phyloP scores from a whole-genome alignment of 2,329 filamentous ascomycete genomes.

The Aspergillus melleus region DNA sequence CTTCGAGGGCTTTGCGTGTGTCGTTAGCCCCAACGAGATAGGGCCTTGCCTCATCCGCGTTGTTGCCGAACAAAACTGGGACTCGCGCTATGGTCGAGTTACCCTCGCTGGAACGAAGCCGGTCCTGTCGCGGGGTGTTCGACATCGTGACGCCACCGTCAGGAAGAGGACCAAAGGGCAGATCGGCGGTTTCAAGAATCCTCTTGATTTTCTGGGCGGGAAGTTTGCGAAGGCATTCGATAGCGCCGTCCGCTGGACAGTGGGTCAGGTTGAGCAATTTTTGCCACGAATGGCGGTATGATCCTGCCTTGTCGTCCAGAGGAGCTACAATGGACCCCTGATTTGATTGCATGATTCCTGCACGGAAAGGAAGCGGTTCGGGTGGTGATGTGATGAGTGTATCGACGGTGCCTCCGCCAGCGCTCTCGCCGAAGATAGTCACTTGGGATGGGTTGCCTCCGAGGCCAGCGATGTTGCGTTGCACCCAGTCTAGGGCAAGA shows the following conservation, averaged over 20 bases:
- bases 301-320: background rate
- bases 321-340: background rate
- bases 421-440: slow-evolving; percentile 29
- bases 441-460: slow-evolving; percentile 30
- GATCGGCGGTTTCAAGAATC: background rate
- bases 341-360: slow-evolving; percentile 28
- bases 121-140: background rate
- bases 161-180: background rate
- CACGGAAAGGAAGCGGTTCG: slow-evolving; percentile 24
- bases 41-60: slow-evolving; percentile 23
- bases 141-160: background rate
- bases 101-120: background rate
- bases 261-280: background rate
- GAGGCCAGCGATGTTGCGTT: slow-evolving; percentile 30
- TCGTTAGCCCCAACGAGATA: slow-evolving; percentile 17
- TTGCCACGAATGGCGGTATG: background rate
- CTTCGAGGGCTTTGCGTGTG: background rate
- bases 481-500: slow-evolving; percentile 26
- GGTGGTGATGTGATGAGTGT: slow-evolving; percentile 23
- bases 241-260: background rate
- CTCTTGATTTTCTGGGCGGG: background rate
- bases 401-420: slow-evolving; percentile 21
- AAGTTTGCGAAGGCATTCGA: background rate
- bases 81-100: slow-evolving; percentile 20
- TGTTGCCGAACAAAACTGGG: slow-evolving; percentile 27